phyloP scores from a whole-genome alignment of 2,329 filamentous ascomycete species.

The Diplodia scrobiculata region DNA sequence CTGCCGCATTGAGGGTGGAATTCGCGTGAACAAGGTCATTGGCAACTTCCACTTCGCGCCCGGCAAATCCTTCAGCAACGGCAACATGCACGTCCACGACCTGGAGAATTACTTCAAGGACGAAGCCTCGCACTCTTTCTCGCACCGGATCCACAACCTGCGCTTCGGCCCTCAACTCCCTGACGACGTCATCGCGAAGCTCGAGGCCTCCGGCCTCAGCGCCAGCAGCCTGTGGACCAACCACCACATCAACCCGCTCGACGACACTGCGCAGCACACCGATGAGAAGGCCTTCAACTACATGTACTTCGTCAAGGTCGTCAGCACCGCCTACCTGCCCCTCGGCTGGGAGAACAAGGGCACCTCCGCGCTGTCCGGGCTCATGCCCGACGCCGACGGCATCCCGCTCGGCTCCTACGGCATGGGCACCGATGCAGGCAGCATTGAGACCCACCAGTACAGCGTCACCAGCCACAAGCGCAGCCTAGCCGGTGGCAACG shows the following conservation, averaged over 20 bases:
- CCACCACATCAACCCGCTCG: slow-evolving; percentile 89
- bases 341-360: slow-evolving; percentile 77
- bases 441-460: slow-evolving; percentile 97
- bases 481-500: slow-evolving; percentile 79
- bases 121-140: slow-evolving; percentile 77
- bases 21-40: slow-evolving; percentile 97
- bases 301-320: slow-evolving; percentile 99
- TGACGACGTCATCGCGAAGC: slow-evolving; percentile 59
- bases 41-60: slow-evolving; percentile 99
- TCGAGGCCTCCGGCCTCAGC: slow-evolving; percentile 61
- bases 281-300: slow-evolving; percentile 86
- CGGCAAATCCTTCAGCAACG: slow-evolving; percentile 91
- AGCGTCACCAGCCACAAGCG: slow-evolving; percentile 96
- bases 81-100: slow-evolving; percentile 97
- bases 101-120: slow-evolving; percentile 91
- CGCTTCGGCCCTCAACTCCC: slow-evolving; percentile 92
- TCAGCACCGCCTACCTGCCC: slow-evolving; percentile 91
- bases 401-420: slow-evolving; percentile 45
- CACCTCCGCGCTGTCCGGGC: slow-evolving; percentile 34
- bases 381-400: slow-evolving; percentile 37
- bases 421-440: slow-evolving; percentile 68
- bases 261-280: slow-evolving; percentile 74
- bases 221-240: slow-evolving; percentile 70
- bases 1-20: slow-evolving; percentile 86
- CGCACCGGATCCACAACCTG: slow-evolving; percentile 82